Evolutionary conservation across 495 filamentous ascomycete species (phyloP).

Genomic region (Talaromyces ruber): DNA sequence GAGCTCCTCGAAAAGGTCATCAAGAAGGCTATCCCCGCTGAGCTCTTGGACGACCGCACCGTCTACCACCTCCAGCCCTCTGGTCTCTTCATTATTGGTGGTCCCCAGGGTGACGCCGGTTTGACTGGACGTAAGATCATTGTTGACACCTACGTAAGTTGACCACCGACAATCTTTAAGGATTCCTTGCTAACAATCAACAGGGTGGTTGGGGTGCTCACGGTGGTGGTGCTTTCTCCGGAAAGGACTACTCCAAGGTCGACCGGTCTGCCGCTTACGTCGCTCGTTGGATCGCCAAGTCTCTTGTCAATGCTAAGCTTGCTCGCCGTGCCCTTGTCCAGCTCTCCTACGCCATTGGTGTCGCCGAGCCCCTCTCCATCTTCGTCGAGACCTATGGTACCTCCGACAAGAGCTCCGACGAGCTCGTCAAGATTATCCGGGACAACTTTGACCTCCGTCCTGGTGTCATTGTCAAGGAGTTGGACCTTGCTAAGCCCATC

Average conservation of each 20-base stretch:
- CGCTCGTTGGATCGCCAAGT: slow-evolving; percentile 98
- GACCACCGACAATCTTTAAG: neutral
- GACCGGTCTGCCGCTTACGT: slow-evolving; percentile 97
- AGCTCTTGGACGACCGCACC: slow-evolving; percentile 86
- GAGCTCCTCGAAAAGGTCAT: slow-evolving; percentile 97
- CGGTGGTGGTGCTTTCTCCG: slow-evolving; percentile 99
- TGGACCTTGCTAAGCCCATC: slow-evolving; percentile 90
- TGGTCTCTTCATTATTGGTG: slow-evolving; percentile 97
- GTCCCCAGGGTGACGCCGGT: slow-evolving; percentile 97
- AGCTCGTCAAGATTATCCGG: slow-evolving; percentile 88
- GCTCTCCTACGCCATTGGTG: slow-evolving; percentile 98
- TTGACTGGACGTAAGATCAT: slow-evolving; percentile 99
- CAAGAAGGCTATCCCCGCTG: slow-evolving; percentile 81
- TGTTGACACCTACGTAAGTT: slow-evolving; percentile 78
- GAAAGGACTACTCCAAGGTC: slow-evolving; percentile 99
- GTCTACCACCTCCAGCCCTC: slow-evolving; percentile 98
- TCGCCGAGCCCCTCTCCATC: slow-evolving; percentile 88
- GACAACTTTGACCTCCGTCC: slow-evolving; percentile 95
- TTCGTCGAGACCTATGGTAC: slow-evolving; percentile 58
- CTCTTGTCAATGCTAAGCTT: slow-evolving; percentile 79
- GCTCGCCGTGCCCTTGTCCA: slow-evolving; percentile 89
- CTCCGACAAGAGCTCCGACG: slow-evolving; percentile 72
- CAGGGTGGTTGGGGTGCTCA: slow-evolving; percentile 95
- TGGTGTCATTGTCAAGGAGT: slow-evolving; percentile 96
- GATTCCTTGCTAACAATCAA: neutral